phyloP scores from a whole-genome alignment of 768 basidiomycete species.

The Cubamyces sp. region DNA sequence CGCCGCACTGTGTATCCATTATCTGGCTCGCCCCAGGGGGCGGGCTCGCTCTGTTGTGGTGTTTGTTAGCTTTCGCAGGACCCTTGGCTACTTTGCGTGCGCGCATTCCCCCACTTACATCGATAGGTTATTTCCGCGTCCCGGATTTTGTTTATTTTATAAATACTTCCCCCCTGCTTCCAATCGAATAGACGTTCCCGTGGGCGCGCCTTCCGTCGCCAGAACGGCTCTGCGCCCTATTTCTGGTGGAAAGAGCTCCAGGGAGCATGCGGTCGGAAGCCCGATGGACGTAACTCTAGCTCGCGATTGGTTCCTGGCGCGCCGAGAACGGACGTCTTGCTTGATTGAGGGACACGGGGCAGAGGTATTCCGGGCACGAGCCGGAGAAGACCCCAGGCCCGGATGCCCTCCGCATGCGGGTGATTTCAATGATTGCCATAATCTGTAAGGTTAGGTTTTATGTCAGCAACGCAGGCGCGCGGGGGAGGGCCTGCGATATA shows the following conservation, averaged over 20 bases:
- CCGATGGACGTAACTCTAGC: constrained; percentile 21
- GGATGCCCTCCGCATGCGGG: constrained; percentile 12
- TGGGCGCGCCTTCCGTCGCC: constrained; percentile 21
- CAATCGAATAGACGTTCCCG: constrained; percentile 18
- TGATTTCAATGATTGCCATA: constrained; percentile 19
- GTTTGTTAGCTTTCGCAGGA: constrained; percentile 12
- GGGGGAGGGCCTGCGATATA: constrained; percentile 12
- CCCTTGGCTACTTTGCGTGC: constrained; percentile 4
- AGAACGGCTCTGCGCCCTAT: constrained; percentile 17
- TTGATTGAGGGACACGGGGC: constrained; percentile 19
- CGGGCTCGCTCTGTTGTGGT: constrained; percentile 11
- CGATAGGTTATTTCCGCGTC: constrained; percentile 31
- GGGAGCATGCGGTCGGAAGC: constrained; percentile 23
- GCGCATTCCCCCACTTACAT: constrained; percentile 15
- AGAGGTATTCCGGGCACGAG: constrained; percentile 7
- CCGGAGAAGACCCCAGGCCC: constrained; percentile 18
- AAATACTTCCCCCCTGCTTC: constrained; percentile 23
- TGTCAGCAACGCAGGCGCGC: constrained; percentile 28
- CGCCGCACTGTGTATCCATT: constrained; percentile 28
- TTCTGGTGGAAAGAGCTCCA: constrained; percentile 2
- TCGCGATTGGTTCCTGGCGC: constrained; percentile 20
- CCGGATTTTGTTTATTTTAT: constrained; percentile 31
- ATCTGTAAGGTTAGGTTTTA: constrained; percentile 28
- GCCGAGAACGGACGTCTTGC: constrained; percentile 11
- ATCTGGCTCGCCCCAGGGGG: constrained; percentile 19